Percentiles rank a stretch among this genome's conserved stretches.
Evolutionary conservation across 805 yeast species (phyloP).

Genomic region (Zygotorulaspora sp.): DNA sequence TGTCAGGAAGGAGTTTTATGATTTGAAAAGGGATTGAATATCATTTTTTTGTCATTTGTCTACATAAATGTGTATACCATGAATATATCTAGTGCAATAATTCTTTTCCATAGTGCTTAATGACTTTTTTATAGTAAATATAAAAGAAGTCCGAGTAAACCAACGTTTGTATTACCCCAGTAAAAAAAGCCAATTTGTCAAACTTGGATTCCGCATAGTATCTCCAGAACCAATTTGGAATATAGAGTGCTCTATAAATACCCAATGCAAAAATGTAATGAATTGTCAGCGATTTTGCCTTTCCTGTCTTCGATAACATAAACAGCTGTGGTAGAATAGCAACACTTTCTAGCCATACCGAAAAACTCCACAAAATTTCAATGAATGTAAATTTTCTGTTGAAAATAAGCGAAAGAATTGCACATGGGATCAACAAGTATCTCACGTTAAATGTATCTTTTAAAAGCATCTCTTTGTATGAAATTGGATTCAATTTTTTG

Average conservation of each 20-base stretch:
- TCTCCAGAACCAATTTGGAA: conserved; percentile 94
- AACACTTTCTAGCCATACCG: conserved; percentile 87
- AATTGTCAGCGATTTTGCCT: conserved; percentile 78
- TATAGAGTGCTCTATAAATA: conserved; percentile 78
- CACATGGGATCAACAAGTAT: conserved; percentile 63
- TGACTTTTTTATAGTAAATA: conserved; percentile 75
- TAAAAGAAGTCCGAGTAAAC: conserved; percentile 95
- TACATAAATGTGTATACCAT: conserved; percentile 2
- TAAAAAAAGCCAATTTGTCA: conserved; percentile 65
- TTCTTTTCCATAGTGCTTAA: conserved; percentile 72
- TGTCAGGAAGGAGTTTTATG: conserved; percentile 73
- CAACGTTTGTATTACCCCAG: conserved; percentile 83
- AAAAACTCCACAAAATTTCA: conserved; percentile 81
- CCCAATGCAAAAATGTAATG: conserved; percentile 96
- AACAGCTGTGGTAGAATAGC: conserved; percentile 92
- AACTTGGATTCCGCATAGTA: conserved; percentile 52
- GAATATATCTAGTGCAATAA: conserved; percentile 47
- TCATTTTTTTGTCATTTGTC: conserved; percentile 4
- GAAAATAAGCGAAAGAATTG: conserved; percentile 56
- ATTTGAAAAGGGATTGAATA: conserved; percentile 76
- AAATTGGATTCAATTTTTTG: conserved; percentile 46
- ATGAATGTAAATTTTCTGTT: conserved; percentile 56
- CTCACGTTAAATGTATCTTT: conserved; percentile 72
- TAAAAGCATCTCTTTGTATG: conserved; percentile 48
- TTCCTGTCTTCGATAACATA: conserved; percentile 83